These are phyloP conservation scores for Melampsora americana DNA, from an alignment of 1,284 basidiomycete species.

Conservation along the genomic window DNA sequence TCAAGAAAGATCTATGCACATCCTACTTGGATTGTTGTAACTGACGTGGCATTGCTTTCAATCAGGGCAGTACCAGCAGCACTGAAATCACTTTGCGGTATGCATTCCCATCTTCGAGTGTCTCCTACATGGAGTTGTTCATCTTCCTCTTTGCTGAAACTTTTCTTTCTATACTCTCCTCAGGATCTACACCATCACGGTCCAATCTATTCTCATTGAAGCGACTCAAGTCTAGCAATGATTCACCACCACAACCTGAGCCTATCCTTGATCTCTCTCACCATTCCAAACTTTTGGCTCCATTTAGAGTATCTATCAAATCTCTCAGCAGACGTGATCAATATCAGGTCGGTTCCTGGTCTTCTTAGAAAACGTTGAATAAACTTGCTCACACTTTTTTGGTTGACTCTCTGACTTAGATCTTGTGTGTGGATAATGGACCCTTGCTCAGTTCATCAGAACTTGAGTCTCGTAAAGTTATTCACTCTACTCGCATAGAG, in stretches of 20 bases:
- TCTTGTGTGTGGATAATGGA: slow-evolving; percentile 9
- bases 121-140: too few relatives aligned
- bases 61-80: slow-evolving; percentile 4
- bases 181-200: background rate
- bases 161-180: background rate
- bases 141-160: background rate
- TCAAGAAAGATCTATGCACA: too few relatives aligned
- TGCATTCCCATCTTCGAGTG: background rate
- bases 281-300: slow-evolving; percentile 46
- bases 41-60: background rate
- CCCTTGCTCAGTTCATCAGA: background rate
- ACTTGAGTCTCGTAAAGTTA: background rate
- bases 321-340: slow-evolving; percentile 48
- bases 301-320: slow-evolving; percentile 48
- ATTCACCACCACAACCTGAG: background rate
- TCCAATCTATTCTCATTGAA: background rate
- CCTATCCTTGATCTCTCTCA: background rate
- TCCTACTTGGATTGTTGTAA: background rate
- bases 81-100: background rate
- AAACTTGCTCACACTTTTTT: background rate
- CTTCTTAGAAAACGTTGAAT: background rate
- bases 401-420: background rate
- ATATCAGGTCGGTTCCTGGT: slow-evolving; percentile 48
- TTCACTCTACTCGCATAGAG: slow-evolving; percentile 9
- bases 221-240: background rate